Conservation (phyloP, 306 rosid species). For the Hylodesmum podocarpum region DNA sequence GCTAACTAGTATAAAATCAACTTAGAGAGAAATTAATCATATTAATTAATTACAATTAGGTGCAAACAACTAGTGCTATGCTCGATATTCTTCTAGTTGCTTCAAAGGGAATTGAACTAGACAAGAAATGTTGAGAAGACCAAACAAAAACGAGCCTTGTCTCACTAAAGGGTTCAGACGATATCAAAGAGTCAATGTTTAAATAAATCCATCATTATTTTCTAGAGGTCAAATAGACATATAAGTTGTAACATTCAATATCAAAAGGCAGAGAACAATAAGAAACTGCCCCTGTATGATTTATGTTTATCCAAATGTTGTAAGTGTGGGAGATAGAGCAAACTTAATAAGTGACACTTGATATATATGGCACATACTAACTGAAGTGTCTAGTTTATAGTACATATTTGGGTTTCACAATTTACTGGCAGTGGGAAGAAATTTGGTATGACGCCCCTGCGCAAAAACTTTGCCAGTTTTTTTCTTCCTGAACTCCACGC, state of each 20-base stretch:
- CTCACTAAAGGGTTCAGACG: not conserved
- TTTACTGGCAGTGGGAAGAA: constrained; percentile 55
- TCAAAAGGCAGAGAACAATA: not conserved
- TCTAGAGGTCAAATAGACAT: not conserved
- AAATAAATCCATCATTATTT: not conserved
- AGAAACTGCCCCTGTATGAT: not conserved
- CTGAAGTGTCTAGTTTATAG: not conserved
- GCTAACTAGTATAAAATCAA: not conserved
- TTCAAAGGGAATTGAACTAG: not conserved
- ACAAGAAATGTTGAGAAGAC: not conserved
- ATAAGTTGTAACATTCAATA: not conserved
- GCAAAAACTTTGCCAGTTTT: constrained; percentile 69
- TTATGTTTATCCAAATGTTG: no score
- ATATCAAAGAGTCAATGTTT: not conserved
- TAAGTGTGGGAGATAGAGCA: not conserved
- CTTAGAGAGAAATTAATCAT: not conserved
- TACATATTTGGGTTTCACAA: constrained; percentile 37
- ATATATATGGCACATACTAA: not conserved
- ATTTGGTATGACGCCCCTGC: constrained; percentile 84
- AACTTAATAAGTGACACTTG: not conserved
- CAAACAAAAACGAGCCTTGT: not conserved
- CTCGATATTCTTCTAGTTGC: not conserved
- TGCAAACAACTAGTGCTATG: not conserved
- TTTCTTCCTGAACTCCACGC: constrained; percentile 74
- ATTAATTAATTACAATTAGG: not conserved